Conservation (phyloP, 2,329 filamentous ascomycete genomes). For the Aureobasidium uvarum region DNA sequence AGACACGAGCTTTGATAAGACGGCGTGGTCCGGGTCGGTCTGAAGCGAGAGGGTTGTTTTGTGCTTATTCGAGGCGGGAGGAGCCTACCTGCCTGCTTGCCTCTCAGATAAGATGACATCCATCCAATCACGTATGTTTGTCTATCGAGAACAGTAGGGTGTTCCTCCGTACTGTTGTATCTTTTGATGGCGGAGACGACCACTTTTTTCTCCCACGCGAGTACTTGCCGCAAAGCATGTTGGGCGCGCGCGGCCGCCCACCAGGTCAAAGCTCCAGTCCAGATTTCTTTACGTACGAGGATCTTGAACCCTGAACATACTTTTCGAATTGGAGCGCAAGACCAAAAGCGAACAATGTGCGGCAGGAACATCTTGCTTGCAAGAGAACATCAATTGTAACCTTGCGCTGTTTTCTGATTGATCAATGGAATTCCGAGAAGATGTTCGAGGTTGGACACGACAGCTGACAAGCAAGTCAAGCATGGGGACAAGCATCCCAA, state of each 20-base stretch:
- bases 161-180: neutral
- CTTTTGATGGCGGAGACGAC: slow-evolving; percentile 2
- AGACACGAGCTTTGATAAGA: slow-evolving; percentile 27
- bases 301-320: neutral
- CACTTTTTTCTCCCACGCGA: slow-evolving; percentile 12
- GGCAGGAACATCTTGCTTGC: neutral
- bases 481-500: slow-evolving; percentile 17
- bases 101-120: slow-evolving; percentile 10
- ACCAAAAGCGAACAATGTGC: neutral
- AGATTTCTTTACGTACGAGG: slow-evolving; percentile 18
- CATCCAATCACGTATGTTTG: slow-evolving; percentile 14
- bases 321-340: neutral
- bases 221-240: slow-evolving; percentile 4
- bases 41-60: slow-evolving; percentile 15
- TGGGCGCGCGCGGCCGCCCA: slow-evolving; percentile 20
- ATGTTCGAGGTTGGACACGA: neutral
- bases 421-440: neutral
- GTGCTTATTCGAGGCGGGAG: slow-evolving; percentile 21
- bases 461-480: slow-evolving; percentile 12
- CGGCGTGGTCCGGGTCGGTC: slow-evolving; percentile 21
- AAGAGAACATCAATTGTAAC: neutral
- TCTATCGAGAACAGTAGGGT: neutral
- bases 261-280: slow-evolving; percentile 2
- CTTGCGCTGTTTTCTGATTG: neutral
- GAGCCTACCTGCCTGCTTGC: slow-evolving; percentile 4